Evolutionary conservation across 2,329 filamentous ascomycete species (phyloP).

Genomic region (Paracoccidioides brasiliensis): DNA sequence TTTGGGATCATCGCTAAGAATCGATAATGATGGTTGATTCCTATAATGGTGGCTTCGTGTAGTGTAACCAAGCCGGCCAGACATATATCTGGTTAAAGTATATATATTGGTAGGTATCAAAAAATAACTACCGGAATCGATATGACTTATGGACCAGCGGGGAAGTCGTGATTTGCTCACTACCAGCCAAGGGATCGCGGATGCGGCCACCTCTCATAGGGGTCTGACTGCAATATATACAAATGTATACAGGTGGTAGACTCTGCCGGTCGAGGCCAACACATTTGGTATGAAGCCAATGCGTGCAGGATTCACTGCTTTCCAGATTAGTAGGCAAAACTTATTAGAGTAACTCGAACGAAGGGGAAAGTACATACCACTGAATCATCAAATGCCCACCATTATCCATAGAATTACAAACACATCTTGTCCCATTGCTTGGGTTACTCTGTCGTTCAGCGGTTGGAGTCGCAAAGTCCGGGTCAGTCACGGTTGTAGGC

Average conservation of each 20-base stretch:
- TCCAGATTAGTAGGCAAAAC: not conserved
- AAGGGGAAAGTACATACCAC: slow-evolving; percentile 29
- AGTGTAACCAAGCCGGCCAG: not conserved
- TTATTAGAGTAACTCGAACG: not conserved
- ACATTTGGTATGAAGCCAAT: slow-evolving; percentile 49
- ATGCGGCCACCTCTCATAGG: slow-evolving; percentile 17
- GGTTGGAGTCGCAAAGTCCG: slow-evolving; percentile 39
- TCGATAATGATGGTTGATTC: too few relatives aligned
- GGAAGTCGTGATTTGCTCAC: slow-evolving; percentile 11
- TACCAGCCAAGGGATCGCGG: slow-evolving; percentile 12
- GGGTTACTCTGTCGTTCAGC: slow-evolving; percentile 41
- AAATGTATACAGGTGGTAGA: slow-evolving; percentile 37
- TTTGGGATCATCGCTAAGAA: too few relatives aligned
- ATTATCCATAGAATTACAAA: slow-evolving; percentile 43
- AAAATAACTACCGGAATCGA: slow-evolving; percentile 2
- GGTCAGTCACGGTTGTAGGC: slow-evolving; percentile 40
- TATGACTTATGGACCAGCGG: slow-evolving; percentile 17
- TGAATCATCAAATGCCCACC: slow-evolving; percentile 46
- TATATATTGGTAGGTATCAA: not conserved
- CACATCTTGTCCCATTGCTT: slow-evolving; percentile 43
- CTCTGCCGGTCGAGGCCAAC: slow-evolving; percentile 40
- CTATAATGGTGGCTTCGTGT: too few relatives aligned
- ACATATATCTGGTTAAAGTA: not conserved
- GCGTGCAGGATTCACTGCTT: slow-evolving; percentile 45
- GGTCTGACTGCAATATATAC: slow-evolving; percentile 36